Evolutionary conservation across 2,329 filamentous ascomycete genomes (phyloP).

Genomic region (Epicoccum sorghinum): DNA sequence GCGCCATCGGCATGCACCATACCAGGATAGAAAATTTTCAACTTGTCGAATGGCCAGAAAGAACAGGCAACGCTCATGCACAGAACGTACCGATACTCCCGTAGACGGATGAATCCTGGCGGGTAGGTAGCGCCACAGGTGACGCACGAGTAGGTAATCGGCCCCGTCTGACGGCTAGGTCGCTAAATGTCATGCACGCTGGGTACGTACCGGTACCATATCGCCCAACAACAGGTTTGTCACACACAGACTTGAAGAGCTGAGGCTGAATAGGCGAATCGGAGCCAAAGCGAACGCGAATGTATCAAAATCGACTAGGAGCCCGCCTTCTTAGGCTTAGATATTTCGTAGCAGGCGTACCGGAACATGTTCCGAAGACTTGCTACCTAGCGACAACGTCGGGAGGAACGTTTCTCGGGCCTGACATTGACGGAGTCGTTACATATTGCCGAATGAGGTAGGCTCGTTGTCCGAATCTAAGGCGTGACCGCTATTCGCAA

Average conservation of each 20-base stretch:
- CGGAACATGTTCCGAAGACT: conserved; percentile 32
- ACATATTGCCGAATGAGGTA: conserved; percentile 3
- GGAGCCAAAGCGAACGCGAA: conserved; percentile 22
- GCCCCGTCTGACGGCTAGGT: conserved; percentile 29
- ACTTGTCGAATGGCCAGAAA: conserved; percentile 8
- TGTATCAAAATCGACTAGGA: conserved; percentile 13
- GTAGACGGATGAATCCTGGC: conserved; percentile 25
- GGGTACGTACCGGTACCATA: neutral
- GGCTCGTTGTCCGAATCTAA: conserved; percentile 1
- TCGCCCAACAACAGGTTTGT: conserved; percentile 10
- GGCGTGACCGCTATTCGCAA: neutral
- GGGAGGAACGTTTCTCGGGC: conserved; percentile 23
- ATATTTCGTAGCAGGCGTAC: conserved; percentile 28
- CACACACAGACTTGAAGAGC: neutral
- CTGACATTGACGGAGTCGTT: conserved; percentile 3
- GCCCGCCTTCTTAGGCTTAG: conserved; percentile 22
- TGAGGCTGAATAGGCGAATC: conserved; percentile 24
- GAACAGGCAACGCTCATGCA: conserved; percentile 15
- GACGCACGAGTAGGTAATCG: conserved; percentile 20
- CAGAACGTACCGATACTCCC: conserved; percentile 14
- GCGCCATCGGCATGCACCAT: conserved; percentile 10
- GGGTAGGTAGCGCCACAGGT: conserved; percentile 30
- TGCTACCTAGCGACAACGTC: conserved; percentile 23
- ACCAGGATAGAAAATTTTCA: conserved; percentile 18
- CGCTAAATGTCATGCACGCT: conserved; percentile 24